Evolutionary conservation across 345 rosid species (phyloP).

Genomic region (Hypericum perforatum): DNA sequence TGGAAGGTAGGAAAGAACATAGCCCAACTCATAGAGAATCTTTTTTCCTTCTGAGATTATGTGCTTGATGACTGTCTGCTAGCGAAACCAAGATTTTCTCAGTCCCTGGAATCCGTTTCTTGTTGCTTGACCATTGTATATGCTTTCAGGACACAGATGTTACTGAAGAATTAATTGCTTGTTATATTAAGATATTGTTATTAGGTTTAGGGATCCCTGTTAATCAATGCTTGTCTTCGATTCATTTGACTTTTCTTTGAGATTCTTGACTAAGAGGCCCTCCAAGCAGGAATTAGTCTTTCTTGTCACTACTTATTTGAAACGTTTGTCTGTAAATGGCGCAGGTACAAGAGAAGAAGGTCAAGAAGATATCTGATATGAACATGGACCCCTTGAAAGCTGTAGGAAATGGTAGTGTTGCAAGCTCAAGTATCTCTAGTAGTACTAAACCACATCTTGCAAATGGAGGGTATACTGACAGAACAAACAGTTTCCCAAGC

Average conservation of each 20-base stretch:
- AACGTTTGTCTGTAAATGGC: conserved; percentile 15
- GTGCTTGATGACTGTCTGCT: no score
- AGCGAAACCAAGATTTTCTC: no score
- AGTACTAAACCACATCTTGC: conserved; percentile 31
- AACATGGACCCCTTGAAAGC: conserved; percentile 59
- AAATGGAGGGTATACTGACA: conserved; percentile 56
- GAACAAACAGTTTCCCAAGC: conserved; percentile 26
- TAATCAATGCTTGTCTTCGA: background rate
- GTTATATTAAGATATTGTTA: no score
- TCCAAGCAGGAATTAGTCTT: background rate
- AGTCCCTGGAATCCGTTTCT: no score
- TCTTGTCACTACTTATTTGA: conserved; percentile 6
- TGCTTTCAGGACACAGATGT: no score
- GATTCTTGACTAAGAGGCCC: no score
- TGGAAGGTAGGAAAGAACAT: conserved; percentile 68
- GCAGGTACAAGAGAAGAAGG: conserved; percentile 96
- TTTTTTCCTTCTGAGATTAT: no score
- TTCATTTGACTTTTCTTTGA: background rate
- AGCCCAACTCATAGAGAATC: conserved; percentile 1
- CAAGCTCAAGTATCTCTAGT: conserved; percentile 55
- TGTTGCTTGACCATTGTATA: no score
- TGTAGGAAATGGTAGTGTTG: conserved; percentile 58
- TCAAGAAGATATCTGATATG: conserved; percentile 73
- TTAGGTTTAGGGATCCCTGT: no score
- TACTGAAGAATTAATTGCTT: no score